phyloP scores from a whole-genome alignment of 305 asterid species.

The Striga hermonthica region DNA sequence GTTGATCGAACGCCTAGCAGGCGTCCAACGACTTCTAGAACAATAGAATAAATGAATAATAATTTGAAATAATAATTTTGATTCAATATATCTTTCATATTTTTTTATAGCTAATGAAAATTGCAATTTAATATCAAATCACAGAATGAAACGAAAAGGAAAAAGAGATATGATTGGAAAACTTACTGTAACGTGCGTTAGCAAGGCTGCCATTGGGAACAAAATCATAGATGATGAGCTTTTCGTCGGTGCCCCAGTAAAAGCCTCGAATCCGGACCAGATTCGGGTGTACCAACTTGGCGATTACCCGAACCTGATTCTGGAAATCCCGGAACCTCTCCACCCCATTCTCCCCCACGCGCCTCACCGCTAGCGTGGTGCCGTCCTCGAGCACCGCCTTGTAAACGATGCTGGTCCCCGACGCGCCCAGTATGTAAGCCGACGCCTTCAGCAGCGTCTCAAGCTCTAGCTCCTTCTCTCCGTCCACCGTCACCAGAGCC shows the following conservation, averaged over 20 bases:
- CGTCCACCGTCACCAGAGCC: conserved; percentile 69
- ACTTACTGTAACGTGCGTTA: conserved; percentile 80
- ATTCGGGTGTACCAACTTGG: conserved; percentile 77
- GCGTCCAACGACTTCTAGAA: too few species aligned
- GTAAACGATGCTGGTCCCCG: conserved; percentile 84
- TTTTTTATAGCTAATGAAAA: too few species aligned
- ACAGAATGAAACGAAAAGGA: neutral
- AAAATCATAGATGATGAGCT: conserved; percentile 79
- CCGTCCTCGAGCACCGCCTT: conserved; percentile 90
- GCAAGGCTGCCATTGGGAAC: conserved; percentile 89
- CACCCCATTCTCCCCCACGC: conserved; percentile 81
- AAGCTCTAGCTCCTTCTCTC: conserved; percentile 67
- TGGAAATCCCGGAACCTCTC: conserved; percentile 77
- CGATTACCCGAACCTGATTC: conserved; percentile 63
- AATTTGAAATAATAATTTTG: too few species aligned
- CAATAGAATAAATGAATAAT: too few species aligned
- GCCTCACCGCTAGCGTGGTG: conserved; percentile 62
- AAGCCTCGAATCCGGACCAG: conserved; percentile 78
- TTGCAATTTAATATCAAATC: neutral
- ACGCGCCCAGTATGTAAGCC: conserved; percentile 79
- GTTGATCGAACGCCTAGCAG: too few species aligned
- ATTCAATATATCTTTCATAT: too few species aligned
- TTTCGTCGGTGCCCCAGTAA: conserved; percentile 88
- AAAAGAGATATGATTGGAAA: neutral
- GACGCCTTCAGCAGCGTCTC: conserved; percentile 87